Evolutionary conservation across 2,329 filamentous ascomycete genomes (phyloP).

Genomic region (Trichoderma koningii): DNA sequence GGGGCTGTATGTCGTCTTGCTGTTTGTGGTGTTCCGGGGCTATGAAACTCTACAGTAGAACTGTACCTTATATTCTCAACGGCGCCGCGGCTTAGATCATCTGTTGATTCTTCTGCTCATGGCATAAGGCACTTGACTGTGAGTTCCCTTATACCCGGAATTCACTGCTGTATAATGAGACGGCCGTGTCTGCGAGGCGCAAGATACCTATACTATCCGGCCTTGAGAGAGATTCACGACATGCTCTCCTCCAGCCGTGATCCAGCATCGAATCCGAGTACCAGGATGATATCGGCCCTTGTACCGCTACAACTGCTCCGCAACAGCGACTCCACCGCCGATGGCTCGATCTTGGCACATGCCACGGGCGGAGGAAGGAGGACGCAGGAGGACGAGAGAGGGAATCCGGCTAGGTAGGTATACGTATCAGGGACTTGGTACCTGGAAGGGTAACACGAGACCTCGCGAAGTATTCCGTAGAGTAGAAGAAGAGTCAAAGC

Average conservation of each 20-base stretch:
- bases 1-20: too few relatives aligned
- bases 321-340: slow-evolving; percentile 19
- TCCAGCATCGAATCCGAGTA: slow-evolving; percentile 1
- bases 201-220: background rate
- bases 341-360: slow-evolving; percentile 18
- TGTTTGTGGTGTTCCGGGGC: too few relatives aligned
- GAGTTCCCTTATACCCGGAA: too few relatives aligned
- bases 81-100: too few relatives aligned
- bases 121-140: too few relatives aligned
- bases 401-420: background rate
- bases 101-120: too few relatives aligned
- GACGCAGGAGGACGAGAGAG: background rate
- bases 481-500: background rate
- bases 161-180: too few relatives aligned
- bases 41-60: too few relatives aligned
- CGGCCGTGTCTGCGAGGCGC: background rate
- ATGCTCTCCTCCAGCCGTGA: background rate
- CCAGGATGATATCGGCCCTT: slow-evolving; percentile 7
- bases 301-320: slow-evolving; percentile 16
- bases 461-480: too few relatives aligned
- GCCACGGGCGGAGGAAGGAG: background rate
- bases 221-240: background rate
- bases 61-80: too few relatives aligned
- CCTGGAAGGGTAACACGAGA: background rate
- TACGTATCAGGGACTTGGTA: background rate